phyloP scores from a whole-genome alignment of 2,329 filamentous ascomycete species.

The Aspergillus jensenii region DNA sequence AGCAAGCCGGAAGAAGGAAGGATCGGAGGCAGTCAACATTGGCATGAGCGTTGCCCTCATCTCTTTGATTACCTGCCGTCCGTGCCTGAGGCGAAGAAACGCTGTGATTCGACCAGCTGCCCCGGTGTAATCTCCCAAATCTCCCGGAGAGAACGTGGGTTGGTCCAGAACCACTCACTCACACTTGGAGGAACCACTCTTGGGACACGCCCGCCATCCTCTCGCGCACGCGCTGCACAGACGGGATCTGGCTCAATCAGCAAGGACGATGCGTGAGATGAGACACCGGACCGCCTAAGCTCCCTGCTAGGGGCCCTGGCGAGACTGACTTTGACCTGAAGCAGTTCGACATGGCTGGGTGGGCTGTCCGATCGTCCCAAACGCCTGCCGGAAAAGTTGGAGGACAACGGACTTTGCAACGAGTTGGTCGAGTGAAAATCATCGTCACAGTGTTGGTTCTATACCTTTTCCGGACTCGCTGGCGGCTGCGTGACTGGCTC shows the following conservation, averaged over 20 bases:
- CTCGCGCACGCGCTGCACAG: slow-evolving; percentile 2
- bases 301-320: background rate
- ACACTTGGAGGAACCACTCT: background rate
- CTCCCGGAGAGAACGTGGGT: slow-evolving; percentile 20
- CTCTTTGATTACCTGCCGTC: slow-evolving; percentile 9
- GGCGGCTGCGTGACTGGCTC: background rate
- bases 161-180: slow-evolving; percentile 16
- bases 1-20: slow-evolving; percentile 1
- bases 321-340: background rate
- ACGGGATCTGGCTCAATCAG: background rate
- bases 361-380: background rate
- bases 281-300: slow-evolving; percentile 1
- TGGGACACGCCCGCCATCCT: slow-evolving; percentile 5
- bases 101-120: slow-evolving; percentile 14
- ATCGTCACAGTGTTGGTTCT: background rate
- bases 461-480: slow-evolving; percentile 1
- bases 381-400: background rate
- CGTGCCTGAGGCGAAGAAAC: slow-evolving; percentile 12
- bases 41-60: background rate
- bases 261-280: background rate
- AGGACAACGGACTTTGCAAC: background rate
- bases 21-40: slow-evolving; percentile 1
- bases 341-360: background rate
- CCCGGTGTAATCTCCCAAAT: slow-evolving; percentile 12
- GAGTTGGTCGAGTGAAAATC: background rate